Conservation (phyloP, 2,329 filamentous ascomycete genomes). For the Aquanectria penicillioides region DNA sequence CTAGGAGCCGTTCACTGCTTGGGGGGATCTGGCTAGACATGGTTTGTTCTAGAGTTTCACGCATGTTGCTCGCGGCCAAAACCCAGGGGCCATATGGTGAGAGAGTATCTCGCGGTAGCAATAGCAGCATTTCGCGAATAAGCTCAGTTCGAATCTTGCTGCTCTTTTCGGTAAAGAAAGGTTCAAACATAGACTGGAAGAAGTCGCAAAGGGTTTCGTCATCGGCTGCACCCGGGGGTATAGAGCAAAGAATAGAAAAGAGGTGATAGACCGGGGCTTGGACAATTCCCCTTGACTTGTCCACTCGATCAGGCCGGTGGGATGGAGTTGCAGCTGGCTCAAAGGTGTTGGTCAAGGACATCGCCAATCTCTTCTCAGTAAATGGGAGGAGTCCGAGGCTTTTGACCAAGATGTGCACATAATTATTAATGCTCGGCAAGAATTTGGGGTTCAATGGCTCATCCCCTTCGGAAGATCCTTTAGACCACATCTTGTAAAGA, state of each 20-base stretch:
- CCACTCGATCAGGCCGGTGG: conserved; percentile 63
- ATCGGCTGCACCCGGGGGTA: conserved; percentile 59
- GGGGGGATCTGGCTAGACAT: conserved; percentile 34
- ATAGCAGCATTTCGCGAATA: conserved; percentile 61
- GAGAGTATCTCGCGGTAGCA: conserved; percentile 56
- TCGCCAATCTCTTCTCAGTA: conserved; percentile 67
- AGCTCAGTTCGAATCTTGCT: conserved; percentile 56
- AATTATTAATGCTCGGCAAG: conserved; percentile 62
- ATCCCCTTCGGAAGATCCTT: conserved; percentile 53
- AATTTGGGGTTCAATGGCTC: conserved; percentile 59
- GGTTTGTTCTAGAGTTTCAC: conserved; percentile 51
- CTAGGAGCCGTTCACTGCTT: conserved; percentile 58
- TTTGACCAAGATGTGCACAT: conserved; percentile 59
- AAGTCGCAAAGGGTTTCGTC: conserved; percentile 57
- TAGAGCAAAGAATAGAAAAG: conserved; percentile 66
- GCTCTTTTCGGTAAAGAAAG: conserved; percentile 65
- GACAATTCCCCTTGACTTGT: conserved; percentile 60
- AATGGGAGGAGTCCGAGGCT: conserved; percentile 69
- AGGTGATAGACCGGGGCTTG: conserved; percentile 74
- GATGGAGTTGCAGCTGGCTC: conserved; percentile 74
- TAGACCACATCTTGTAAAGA: conserved; percentile 74
- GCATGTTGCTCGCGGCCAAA: conserved; percentile 59
- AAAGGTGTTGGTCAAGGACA: conserved; percentile 65
- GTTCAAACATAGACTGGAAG: conserved; percentile 63
- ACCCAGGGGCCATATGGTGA: conserved; percentile 63